Percentiles rank a stretch among this genome's conserved stretches.
Evolutionary conservation across 2,329 filamentous ascomycete genomes (phyloP).

Genomic region (Nemania serpens): DNA sequence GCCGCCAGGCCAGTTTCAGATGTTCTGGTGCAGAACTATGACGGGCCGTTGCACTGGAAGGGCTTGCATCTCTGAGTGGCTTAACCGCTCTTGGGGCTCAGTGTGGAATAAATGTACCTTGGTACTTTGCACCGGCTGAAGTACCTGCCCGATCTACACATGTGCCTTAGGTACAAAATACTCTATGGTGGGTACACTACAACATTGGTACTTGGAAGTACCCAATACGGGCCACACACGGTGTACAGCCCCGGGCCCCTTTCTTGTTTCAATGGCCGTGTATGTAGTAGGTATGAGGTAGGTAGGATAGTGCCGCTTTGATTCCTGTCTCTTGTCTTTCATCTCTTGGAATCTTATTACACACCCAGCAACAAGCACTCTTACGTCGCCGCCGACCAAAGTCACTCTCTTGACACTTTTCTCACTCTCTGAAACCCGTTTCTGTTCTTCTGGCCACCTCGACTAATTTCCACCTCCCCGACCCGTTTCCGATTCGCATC

Average conservation of each 20-base stretch:
- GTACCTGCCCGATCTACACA: no score
- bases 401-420: constrained; percentile 13
- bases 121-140: no score
- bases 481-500: constrained; percentile 8
- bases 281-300: no score
- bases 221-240: no score
- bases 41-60: no score
- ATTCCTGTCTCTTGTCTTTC: constrained; percentile 21
- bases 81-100: not conserved
- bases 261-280: constrained; percentile 7
- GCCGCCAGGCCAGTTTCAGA: no score
- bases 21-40: not conserved
- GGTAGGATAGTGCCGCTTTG: not conserved
- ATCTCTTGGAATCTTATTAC: constrained; percentile 11
- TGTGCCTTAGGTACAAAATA: not conserved
- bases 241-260: not conserved
- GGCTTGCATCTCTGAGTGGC: not conserved
- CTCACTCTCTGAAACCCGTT: constrained; percentile 18
- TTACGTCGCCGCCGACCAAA: constrained; percentile 27
- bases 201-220: no score
- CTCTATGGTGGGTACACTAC: no score
- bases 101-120: no score
- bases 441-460: constrained; percentile 21
- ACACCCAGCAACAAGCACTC: constrained; percentile 17
- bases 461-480: constrained; percentile 14